A percentile compares a stretch with the other conserved stretches of the same genome.
phyloP scores from a whole-genome alignment of 73 alveolate genomes.

The Paramecium caudatum region DNA sequence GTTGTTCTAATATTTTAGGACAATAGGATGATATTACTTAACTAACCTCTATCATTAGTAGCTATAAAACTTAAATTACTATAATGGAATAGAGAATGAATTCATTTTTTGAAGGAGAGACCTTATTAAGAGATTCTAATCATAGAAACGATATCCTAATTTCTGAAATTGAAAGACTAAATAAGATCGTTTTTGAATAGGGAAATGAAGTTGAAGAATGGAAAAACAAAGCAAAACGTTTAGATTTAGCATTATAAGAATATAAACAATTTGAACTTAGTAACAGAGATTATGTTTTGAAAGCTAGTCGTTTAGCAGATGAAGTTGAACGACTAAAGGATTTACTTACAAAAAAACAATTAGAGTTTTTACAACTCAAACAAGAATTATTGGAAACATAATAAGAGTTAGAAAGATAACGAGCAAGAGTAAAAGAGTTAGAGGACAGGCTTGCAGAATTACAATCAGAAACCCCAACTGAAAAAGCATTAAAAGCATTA shows the following conservation, averaged over 20 bases:
- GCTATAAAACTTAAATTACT: slow-evolving; percentile 18
- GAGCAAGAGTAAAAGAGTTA: neutral
- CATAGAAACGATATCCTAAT: slow-evolving; percentile 58
- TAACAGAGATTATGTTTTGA: slow-evolving; percentile 57
- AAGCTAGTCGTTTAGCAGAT: slow-evolving; percentile 44
- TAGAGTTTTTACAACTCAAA: neutral
- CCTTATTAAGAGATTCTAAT: slow-evolving; percentile 33
- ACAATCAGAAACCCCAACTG: slow-evolving; percentile 33
- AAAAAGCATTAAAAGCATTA: slow-evolving; percentile 14
- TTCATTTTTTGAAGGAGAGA: neutral
- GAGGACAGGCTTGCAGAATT: slow-evolving; percentile 4
- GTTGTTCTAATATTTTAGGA: neutral
- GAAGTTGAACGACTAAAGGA: slow-evolving; percentile 66
- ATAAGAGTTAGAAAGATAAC: slow-evolving; percentile 37
- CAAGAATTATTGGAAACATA: neutral
- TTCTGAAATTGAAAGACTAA: slow-evolving; percentile 66
- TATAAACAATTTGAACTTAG: slow-evolving; percentile 48
- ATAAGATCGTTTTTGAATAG: slow-evolving; percentile 44
- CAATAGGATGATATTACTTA: neutral
- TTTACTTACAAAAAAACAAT: slow-evolving; percentile 1
- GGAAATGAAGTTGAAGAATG: slow-evolving; percentile 39
- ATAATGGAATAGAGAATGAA: neutral
- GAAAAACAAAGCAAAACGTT: slow-evolving; percentile 10
- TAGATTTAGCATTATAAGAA: slow-evolving; percentile 32
- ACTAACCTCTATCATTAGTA: neutral